Base-by-base conservation (phyloP, 2,329 filamentous ascomycete genomes). In the Tolypocladium paradoxum region DNA sequence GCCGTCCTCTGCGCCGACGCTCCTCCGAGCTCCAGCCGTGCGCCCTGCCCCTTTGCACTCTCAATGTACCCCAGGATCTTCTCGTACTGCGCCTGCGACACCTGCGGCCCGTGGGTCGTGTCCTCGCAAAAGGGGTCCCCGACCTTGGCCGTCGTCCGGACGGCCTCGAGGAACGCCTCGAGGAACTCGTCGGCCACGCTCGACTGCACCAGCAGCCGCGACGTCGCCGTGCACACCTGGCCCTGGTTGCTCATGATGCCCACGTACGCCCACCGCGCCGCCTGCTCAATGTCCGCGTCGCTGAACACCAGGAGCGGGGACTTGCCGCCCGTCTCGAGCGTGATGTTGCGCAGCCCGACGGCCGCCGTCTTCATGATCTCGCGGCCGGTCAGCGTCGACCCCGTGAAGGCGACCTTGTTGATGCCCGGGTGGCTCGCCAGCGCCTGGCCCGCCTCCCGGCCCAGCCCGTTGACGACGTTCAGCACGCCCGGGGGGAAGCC, bases 401-500 rank as follows among this genome's bases (percentile, higher is more conserved):
- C 88, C 0, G 88, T 91, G 58, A 91, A 92, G 0, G 87, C 85
- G 56, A 92, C 76, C 73, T 91, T 91, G 63, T 88, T 83, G 18
- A 92, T 76, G 43, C 78, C 78, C 27, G 81, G 70, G 64, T 92
- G 88, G 40, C 76, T 75, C 1, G 82, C 84, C 9, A 91, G 75
- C 0, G 85, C 83, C 6, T 82, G 76, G 14, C 88, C 88, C 0
- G 85, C 83, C 36, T 83, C 82, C 29, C 75, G 75, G 29, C 87
- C 87, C 51, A 82, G 76, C 0, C 88, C 88, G 56, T 89, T 89
- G 53, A 90, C 65, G 53, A 91, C 78, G 66, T 91, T 91, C 58
- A 91, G 68, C 5, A 91, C 87, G 40, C 88, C 88, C 0, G 87
- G 81, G 3, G 88, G 88, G 62, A 91, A 91, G 0, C 87, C 87